These are phyloP conservation scores for Sutorius australiensis DNA, from an alignment of 768 basidiomycete species.

Conservation along the genomic window DNA sequence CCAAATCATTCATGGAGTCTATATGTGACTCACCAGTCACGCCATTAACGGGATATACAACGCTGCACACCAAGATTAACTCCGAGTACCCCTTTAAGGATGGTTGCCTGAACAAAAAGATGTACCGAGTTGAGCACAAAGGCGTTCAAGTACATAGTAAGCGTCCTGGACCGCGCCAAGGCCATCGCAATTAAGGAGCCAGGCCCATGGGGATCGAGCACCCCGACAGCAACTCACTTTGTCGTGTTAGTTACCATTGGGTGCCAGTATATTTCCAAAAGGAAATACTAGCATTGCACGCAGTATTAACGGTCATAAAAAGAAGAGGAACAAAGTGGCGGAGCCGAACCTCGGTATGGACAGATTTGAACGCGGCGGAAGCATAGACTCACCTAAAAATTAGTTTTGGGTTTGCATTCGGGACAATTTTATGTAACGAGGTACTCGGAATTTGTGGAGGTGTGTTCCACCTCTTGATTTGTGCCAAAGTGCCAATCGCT, in stretches of 20 bases:
- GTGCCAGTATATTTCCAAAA: background rate
- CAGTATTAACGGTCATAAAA: background rate
- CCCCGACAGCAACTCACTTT: background rate
- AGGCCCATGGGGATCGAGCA: background rate
- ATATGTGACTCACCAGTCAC: constrained; percentile 1
- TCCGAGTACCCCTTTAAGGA: constrained; percentile 7
- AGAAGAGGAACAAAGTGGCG: background rate
- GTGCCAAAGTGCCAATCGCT: background rate
- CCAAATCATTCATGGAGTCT: background rate
- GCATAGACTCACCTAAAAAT: background rate
- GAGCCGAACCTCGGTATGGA: background rate
- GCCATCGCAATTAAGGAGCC: background rate
- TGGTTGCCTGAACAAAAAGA: background rate
- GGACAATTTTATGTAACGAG: background rate
- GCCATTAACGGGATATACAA: constrained; percentile 1
- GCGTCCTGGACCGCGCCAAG: constrained; percentile 1
- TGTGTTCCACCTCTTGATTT: background rate
- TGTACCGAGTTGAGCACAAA: background rate
- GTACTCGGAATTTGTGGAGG: background rate
- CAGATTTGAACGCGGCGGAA: background rate
- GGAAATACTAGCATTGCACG: background rate
- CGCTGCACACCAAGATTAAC: constrained; percentile 13
- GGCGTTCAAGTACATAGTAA: background rate
- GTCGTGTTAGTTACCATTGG: background rate
- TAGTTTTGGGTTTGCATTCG: background rate